These are phyloP conservation scores for Globisporangium nodosum DNA, from an alignment of 352 stramenopile species.

Conservation along the genomic window DNA sequence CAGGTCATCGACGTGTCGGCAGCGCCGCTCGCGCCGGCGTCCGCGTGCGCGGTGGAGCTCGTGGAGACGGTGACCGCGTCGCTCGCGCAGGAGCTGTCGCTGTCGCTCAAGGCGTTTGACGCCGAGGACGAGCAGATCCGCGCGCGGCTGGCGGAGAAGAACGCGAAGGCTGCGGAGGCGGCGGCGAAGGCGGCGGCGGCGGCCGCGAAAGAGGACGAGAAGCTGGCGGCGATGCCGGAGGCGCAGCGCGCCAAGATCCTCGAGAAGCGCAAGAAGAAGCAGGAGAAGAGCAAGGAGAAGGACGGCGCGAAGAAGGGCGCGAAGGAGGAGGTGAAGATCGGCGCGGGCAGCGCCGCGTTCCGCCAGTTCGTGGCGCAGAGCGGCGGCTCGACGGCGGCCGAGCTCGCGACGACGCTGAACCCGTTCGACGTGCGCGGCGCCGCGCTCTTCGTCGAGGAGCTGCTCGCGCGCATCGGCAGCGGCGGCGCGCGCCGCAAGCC, in stretches of 20 bases:
- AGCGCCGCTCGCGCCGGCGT: conserved; percentile 14
- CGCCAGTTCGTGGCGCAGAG: conserved; percentile 32
- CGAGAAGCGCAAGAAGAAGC: conserved; percentile 82
- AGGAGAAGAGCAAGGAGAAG: conserved; percentile 82
- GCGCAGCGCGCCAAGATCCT: conserved; percentile 68
- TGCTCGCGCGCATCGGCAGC: conserved; percentile 59
- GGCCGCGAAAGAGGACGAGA: conserved; percentile 77
- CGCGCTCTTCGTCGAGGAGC: conserved; percentile 50
- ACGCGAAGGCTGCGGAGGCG: conserved; percentile 56
- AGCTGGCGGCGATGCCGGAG: conserved; percentile 71
- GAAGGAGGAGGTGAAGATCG: conserved; percentile 67
- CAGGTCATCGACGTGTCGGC: conserved; percentile 15
- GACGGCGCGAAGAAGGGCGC: conserved; percentile 57
- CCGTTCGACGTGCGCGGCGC: conserved; percentile 63
- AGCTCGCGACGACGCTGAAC: conserved; percentile 22
- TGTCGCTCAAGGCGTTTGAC: conserved; percentile 52
- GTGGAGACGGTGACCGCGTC: conserved; percentile 34
- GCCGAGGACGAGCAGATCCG: conserved; percentile 58
- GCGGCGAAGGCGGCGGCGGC: conserved; percentile 65
- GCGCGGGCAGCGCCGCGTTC: conserved; percentile 57
- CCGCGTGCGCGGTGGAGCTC: conserved; percentile 37
- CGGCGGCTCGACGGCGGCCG: neutral
- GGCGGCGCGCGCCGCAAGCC: conserved; percentile 75
- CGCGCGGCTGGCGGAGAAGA: conserved; percentile 44
- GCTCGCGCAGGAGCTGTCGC: conserved; percentile 41